Evolutionary conservation across 257 asterid species (phyloP).

Genomic region (Solanum virginianum): DNA sequence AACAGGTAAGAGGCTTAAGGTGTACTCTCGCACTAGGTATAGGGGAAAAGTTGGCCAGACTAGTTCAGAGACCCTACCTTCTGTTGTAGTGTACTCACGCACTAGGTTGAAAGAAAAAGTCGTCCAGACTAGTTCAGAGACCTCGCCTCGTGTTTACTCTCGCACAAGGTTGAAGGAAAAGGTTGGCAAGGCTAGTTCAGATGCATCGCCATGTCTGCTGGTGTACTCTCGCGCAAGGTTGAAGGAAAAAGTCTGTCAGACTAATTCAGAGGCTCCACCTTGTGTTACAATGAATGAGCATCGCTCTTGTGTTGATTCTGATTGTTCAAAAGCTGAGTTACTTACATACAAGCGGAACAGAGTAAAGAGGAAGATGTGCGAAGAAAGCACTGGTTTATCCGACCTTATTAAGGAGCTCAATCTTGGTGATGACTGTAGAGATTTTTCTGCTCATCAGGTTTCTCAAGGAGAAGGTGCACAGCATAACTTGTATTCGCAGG

Average conservation of each 20-base stretch:
- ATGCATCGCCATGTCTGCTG: neutral
- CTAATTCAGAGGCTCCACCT: neutral
- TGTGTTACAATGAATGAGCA: neutral
- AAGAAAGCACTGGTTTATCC: conserved; percentile 2
- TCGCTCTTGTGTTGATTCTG: neutral
- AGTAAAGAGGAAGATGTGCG: conserved; percentile 24
- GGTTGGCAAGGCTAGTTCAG: neutral
- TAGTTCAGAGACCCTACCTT: neutral
- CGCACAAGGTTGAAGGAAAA: neutral
- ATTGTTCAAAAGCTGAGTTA: neutral
- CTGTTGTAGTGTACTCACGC: neutral
- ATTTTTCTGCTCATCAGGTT: conserved; percentile 6
- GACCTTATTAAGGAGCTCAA: conserved; percentile 11
- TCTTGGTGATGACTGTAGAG: conserved; percentile 7
- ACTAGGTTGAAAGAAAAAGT: conserved; percentile 7
- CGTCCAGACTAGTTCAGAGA: conserved; percentile 4
- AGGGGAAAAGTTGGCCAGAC: conserved; percentile 8
- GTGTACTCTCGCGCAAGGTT: conserved; percentile 1
- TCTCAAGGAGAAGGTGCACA: conserved; percentile 12
- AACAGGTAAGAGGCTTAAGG: conserved; percentile 20
- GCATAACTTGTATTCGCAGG: neutral
- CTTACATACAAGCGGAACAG: conserved; percentile 29
- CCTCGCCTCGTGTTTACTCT: neutral
- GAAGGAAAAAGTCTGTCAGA: neutral
- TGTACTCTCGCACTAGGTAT: conserved; percentile 2